Percentiles rank a stretch among this genome's conserved stretches.
These are phyloP conservation scores for Batkoa obscura DNA, from an alignment of 371 early-diverging fungal genomes.

Conservation along the genomic window DNA sequence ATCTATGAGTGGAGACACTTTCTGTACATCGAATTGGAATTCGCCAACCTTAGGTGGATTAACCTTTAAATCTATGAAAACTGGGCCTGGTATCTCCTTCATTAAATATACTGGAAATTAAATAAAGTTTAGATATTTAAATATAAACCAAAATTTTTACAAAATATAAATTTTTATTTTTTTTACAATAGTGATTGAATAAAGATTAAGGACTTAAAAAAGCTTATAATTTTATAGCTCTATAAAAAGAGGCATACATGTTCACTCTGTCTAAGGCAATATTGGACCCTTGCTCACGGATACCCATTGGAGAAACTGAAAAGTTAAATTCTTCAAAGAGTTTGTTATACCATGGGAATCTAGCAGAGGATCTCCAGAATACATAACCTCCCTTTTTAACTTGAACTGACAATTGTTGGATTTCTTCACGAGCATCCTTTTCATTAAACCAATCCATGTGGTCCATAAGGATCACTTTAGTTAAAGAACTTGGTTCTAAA, in stretches of 20 bases:
- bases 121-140: too few species aligned
- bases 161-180: too few species aligned
- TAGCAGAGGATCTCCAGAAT: conserved; percentile 61
- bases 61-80: background rate
- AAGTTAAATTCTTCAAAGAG: conserved; percentile 51
- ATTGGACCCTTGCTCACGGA: conserved; percentile 35
- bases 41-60: background rate
- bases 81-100: background rate
- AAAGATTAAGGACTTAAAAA: too few species aligned
- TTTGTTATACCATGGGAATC: conserved; percentile 60
- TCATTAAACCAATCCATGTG: conserved; percentile 74
- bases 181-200: too few species aligned
- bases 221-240: conserved; percentile 10
- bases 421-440: conserved; percentile 40
- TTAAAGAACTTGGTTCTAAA: conserved; percentile 38
- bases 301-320: conserved; percentile 34
- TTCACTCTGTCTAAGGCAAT: conserved; percentile 60
- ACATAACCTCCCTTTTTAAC: conserved; percentile 45
- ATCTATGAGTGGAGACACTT: background rate
- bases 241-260: conserved; percentile 65
- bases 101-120: background rate
- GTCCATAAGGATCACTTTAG: conserved; percentile 66
- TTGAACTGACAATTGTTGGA: conserved; percentile 35
- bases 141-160: too few species aligned
- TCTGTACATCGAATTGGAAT: conserved; percentile 6